Evolutionary conservation across 2,329 filamentous ascomycete species (phyloP), one percentile per base, ranked within the genome.

Genomic region (Cladophialophora exuberans): DNA sequence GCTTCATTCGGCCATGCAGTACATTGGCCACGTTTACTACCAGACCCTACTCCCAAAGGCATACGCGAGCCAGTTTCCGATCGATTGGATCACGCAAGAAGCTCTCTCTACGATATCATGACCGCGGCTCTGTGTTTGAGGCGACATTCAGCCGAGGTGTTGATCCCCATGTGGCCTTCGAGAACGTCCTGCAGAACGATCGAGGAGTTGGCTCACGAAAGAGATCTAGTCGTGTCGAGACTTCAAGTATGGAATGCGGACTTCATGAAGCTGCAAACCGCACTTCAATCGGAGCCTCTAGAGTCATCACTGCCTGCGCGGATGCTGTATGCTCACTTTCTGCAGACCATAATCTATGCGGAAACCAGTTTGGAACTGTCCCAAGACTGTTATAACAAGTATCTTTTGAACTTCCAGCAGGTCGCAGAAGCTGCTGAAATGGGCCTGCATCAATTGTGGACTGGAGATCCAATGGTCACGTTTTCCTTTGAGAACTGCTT

Each of bases 401-500:
- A 48, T 15, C 30, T 36, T 20, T 13, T 18, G 45, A 22, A 4
- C 22, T 48, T 48, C 15, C n/a, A 38, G 38, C 18, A 17, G 2
- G 22, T 48, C 15, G 31, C 22, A 1, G 9, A 38, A 25, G 45
- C 18, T 23, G 45, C 45, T 13, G 4, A 48, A 48, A n/a, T 18
- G 13, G 45, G 45, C 9, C 17, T 48, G 13, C 30, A 9, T 48
- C 30, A 48, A 31, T 11, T 26, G 20, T 23, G n/a, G 6, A 7
- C 10, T 10, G 45, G 9, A 17, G 20, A 25, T 3, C 7, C 36
- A 38, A 39, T 23, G 4, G 7, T 18, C 18, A 22, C 6, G 17
- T 54, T 54, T 23, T 47, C 51, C 20, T 54, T 50, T 43, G 52
- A 51, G 39, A 44, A 17, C 31, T 48, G 52, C 20, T 41, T 47